Evolutionary conservation across 345 rosid species (phyloP).

Genomic region (Eucalyptus cloeziana): DNA sequence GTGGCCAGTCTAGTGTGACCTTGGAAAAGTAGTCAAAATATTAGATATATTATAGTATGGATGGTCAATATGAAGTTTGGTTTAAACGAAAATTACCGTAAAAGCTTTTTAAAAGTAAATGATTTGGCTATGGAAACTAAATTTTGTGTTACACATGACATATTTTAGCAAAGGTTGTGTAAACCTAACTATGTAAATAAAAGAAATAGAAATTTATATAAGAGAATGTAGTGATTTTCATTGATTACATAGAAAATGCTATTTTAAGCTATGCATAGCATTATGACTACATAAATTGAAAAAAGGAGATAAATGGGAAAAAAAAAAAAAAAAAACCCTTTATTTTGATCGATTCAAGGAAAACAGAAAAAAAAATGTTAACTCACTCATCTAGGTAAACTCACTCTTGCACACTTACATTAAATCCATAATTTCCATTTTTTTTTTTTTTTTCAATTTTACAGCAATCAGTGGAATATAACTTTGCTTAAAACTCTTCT

Average conservation of each 20-base stretch:
- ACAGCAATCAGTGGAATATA: fast-evolving
- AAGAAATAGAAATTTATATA: background rate
- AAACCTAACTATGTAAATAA: background rate
- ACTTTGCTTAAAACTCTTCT: background rate
- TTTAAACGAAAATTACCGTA: background rate
- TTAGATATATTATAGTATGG: background rate
- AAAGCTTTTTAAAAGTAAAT: background rate
- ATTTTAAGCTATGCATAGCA: background rate
- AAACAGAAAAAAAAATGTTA: background rate
- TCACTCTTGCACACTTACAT: background rate
- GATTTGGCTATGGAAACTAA: background rate
- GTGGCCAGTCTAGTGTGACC: background rate
- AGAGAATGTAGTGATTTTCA: background rate
- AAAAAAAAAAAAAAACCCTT: background rate
- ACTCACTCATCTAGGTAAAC: background rate
- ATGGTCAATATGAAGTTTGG: background rate
- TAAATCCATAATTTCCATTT: background rate
- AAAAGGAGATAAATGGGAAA: background rate
- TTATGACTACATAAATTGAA: background rate
- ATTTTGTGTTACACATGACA: background rate
- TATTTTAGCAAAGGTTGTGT: background rate
- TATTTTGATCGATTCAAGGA: background rate
- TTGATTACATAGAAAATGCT: background rate
- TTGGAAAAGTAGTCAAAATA: background rate
- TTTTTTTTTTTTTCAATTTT: background rate